Evolutionary conservation across 768 basidiomycete species (phyloP).

Genomic region (Gyrodon lividus): DNA sequence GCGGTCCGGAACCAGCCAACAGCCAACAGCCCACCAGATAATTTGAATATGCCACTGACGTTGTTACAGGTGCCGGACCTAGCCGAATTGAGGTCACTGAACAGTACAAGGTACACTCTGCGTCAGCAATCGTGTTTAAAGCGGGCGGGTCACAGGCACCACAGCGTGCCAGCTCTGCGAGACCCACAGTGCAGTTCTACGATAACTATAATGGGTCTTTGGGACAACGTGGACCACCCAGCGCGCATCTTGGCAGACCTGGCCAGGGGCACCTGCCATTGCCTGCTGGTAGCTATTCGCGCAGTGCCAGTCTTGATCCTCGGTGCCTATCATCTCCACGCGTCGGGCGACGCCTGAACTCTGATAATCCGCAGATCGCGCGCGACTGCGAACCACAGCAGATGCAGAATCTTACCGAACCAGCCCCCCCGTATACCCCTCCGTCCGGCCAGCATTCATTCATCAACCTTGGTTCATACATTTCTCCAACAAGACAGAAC

Average conservation of each 20-base stretch:
- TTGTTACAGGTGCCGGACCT: conserved; percentile 55
- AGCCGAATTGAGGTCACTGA: conserved; percentile 76
- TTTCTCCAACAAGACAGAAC: background rate
- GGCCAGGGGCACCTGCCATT: background rate
- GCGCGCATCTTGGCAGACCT: background rate
- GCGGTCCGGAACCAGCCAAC: conserved; percentile 27
- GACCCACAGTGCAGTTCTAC: conserved; percentile 15
- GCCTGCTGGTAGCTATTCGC: background rate
- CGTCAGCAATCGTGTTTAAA: conserved; percentile 70
- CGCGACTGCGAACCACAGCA: background rate
- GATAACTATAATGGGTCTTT: conserved; percentile 1
- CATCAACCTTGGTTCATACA: background rate
- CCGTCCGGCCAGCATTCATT: conserved; percentile 1
- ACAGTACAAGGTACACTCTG: conserved; percentile 70
- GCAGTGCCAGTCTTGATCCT: conserved; percentile 14
- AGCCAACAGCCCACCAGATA: background rate
- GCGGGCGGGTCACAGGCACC: conserved; percentile 42
- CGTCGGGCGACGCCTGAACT: conserved; percentile 5
- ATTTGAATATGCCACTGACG: background rate
- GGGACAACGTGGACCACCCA: background rate
- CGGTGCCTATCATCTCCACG: background rate
- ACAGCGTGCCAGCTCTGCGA: conserved; percentile 13
- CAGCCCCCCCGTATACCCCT: conserved; percentile 35
- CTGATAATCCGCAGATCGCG: conserved; percentile 8
- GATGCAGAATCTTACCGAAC: conserved; percentile 6